Base-by-base conservation (phyloP, 345 rosid species). In the Eucalyptus cladocalyx region DNA sequence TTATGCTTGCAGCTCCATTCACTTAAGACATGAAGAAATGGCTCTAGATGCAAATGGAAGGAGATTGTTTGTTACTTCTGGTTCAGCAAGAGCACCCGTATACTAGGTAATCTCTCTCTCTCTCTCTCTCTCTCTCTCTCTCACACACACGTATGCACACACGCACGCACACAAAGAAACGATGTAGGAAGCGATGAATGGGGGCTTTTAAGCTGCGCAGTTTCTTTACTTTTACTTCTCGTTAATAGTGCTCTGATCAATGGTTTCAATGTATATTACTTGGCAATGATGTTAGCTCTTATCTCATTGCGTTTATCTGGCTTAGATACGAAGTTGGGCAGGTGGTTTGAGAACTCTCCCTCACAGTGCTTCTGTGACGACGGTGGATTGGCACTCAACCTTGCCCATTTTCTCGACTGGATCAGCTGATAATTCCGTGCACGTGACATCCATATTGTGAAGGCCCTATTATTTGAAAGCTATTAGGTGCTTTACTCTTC, bases 321-420 rank as follows among this genome's bases (percentile, higher is more conserved):
- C 17, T 91, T 92, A 94, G 96, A 94, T 93, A 88, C 93, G 92
- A 76, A 94, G 95, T 76, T 88, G 88, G 86, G 45, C 89, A 40
- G 92, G 90, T 56, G 96, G 96, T 50, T 91, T 90, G 90, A 93
- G 89, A 92, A 93, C 93, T 54, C 97, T 95, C 62, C 93, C 97
- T 10, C 97, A 95, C 90, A 91, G 86, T 89, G 95, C 95, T 43
- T 92, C 95, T 50, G 90, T 95, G 89, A 93, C 95, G 49, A 94
- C 96, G 4, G 96, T 95, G 86, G 97, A 95, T 86, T 95, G 97
- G 93, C 93, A 95, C 89, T 94, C 97, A n/a, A 93, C 94, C 37
- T 90, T 94, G 91, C 97, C 97, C 26, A 87, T 95, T 62, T 95
- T 92, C 93, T 88, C 90, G 92, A 95, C 97, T 4, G 97, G 96